A percentile compares a stretch with the other conserved stretches of the same genome.
phyloP scores from a whole-genome alignment of 306 rosid genomes.

The Lathyrus aphaca region DNA sequence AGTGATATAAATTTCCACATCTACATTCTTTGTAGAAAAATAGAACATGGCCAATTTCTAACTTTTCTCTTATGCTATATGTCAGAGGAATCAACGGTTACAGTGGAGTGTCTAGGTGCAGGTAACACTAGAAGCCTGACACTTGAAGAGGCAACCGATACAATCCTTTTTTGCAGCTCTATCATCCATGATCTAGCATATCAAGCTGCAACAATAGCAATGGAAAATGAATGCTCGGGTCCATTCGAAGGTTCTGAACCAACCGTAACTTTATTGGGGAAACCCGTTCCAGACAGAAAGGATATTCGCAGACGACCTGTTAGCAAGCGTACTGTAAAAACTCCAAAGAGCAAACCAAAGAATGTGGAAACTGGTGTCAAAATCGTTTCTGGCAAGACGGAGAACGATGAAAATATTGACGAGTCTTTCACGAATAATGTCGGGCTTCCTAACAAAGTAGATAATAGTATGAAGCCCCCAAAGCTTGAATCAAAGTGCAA shows the following conservation, averaged over 20 bases:
- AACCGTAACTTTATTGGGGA: conserved; percentile 69
- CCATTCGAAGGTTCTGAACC: conserved; percentile 75
- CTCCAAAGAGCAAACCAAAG: conserved; percentile 62
- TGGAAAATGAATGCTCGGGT: conserved; percentile 67
- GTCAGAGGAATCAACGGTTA: conserved; percentile 76
- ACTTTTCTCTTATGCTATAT: conserved; percentile 39
- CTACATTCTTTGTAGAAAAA: conserved; percentile 12
- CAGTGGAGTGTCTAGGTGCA: conserved; percentile 68
- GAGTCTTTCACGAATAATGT: conserved; percentile 57
- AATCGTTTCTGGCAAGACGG: conserved; percentile 47
- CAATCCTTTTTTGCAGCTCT: conserved; percentile 94
- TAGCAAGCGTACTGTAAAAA: conserved; percentile 55
- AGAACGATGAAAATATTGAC: conserved; percentile 69
- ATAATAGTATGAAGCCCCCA: conserved; percentile 72
- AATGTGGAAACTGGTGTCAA: conserved; percentile 59
- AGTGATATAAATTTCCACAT: conserved; percentile 3
- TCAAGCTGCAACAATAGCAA: conserved; percentile 79
- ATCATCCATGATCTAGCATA: conserved; percentile 87
- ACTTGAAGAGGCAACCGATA: conserved; percentile 93
- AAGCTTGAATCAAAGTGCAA: conserved; percentile 93
- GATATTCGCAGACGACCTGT: conserved; percentile 52
- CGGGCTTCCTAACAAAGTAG: conserved; percentile 74
- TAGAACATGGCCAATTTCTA: conserved; percentile 34
- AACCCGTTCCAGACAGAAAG: conserved; percentile 59
- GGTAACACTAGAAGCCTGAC: conserved; percentile 76